These are phyloP conservation scores for Amanita subjunquillea DNA, from an alignment of 768 basidiomycete genomes.

Conservation along the genomic window DNA sequence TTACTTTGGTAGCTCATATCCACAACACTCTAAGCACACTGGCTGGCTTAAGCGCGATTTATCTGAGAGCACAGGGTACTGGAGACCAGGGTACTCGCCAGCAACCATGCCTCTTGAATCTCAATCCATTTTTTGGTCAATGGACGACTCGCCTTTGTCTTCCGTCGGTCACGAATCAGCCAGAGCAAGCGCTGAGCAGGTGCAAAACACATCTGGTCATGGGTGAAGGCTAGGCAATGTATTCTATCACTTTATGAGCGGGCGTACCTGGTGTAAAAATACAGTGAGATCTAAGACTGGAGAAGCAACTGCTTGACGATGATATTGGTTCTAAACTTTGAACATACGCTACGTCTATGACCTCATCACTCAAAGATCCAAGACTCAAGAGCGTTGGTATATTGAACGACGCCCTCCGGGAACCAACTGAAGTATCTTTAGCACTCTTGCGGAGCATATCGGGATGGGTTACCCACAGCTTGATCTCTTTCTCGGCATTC, in stretches of 20 bases:
- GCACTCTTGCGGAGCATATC: not conserved
- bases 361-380: conserved; percentile 71
- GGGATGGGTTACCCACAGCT: conserved; percentile 46
- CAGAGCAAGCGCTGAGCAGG: not conserved
- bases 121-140: conserved; percentile 24
- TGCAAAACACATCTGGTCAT: conserved; percentile 9
- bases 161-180: not conserved
- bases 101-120: conserved; percentile 38
- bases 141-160: conserved; percentile 22
- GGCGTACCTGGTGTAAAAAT: too few species aligned
- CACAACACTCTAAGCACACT: not conserved
- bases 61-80: not conserved
- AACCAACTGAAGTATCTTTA: conserved; percentile 57
- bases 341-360: not conserved
- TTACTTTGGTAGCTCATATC: too few species aligned
- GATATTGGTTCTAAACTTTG: not conserved
- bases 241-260: too few species aligned
- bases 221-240: too few species aligned
- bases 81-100: conserved; percentile 11
- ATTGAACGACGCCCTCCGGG: conserved; percentile 76
- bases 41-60: not conserved
- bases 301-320: not conserved
- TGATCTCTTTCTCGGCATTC: conserved; percentile 90
- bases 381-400: conserved; percentile 47
- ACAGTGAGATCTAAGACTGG: not conserved